Percentiles rank a stretch among this genome's conserved stretches.
Evolutionary conservation across 2,329 filamentous ascomycete species (phyloP).

Genomic region (Colletotrichum cordylinicola): DNA sequence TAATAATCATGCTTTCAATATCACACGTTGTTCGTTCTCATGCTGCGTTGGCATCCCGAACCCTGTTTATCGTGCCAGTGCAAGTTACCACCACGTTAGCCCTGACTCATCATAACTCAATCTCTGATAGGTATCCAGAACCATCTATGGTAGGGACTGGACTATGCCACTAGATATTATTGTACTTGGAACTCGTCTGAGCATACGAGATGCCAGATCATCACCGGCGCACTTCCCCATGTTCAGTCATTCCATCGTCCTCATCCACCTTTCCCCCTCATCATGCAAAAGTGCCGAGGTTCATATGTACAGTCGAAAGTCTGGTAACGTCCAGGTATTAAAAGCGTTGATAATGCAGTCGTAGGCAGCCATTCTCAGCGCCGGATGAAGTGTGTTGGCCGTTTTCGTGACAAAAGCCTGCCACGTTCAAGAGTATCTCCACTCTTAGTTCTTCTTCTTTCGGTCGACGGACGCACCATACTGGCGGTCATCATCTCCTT

Average conservation of each 20-base stretch:
- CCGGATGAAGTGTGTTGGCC: background rate
- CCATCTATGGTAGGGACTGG: background rate
- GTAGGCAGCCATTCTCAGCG: background rate
- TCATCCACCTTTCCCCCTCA: background rate
- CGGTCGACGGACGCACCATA: constrained; percentile 22
- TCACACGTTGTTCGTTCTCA: background rate
- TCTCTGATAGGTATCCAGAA: background rate
- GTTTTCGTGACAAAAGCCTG: background rate
- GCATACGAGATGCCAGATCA: background rate
- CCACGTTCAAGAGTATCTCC: background rate
- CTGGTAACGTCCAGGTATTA: constrained; percentile 3
- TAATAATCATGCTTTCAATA: background rate
- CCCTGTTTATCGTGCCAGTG: background rate
- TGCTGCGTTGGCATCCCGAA: background rate
- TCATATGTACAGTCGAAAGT: constrained; percentile 9
- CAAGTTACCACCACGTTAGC: background rate
- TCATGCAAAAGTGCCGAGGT: background rate
- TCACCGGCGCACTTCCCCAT: background rate
- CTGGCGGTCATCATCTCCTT: constrained; percentile 26
- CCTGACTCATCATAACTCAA: background rate
- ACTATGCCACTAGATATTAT: background rate
- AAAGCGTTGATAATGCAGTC: background rate
- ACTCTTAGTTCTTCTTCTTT: constrained; percentile 25
- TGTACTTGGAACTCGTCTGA: background rate
- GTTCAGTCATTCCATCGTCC: background rate